A percentile compares a stretch with the other conserved stretches of the same genome.
These are phyloP conservation scores for Podosphaera fusca DNA, from an alignment of 2,329 filamentous ascomycete genomes.

Conservation along the genomic window DNA sequence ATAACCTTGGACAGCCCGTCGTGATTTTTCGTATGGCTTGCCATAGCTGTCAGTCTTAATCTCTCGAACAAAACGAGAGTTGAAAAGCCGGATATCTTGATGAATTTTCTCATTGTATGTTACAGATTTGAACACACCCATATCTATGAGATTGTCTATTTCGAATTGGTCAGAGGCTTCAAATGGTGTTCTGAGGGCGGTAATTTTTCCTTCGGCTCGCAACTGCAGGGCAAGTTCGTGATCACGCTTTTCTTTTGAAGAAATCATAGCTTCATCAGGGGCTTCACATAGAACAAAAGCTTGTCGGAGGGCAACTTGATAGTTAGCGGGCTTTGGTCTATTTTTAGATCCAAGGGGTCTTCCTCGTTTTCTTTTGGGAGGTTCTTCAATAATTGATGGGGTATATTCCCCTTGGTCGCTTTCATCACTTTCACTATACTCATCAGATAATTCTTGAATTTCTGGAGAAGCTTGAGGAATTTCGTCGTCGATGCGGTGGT, in stretches of 20 bases:
- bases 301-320: neutral
- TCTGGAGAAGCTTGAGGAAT: no score
- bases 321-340: neutral
- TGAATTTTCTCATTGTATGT: neutral
- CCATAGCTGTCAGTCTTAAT: neutral
- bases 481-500: neutral
- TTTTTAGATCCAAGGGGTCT: no score
- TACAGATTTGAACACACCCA: neutral
- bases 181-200: neutral
- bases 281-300: neutral
- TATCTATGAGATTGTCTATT: neutral
- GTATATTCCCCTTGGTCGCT: no score
- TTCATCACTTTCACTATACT: no score
- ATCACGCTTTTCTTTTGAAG: neutral
- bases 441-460: no score
- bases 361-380: no score
- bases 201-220: no score
- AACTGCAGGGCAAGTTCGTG: neutral
- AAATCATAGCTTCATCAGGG: neutral
- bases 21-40: neutral
- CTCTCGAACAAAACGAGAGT: neutral
- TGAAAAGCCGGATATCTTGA: neutral
- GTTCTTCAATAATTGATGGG: no score
- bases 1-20: neutral
- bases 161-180: neutral